Evolutionary conservation across 2,329 filamentous ascomycete genomes (phyloP).

Genomic region (Malbranchea cinnamomea): DNA sequence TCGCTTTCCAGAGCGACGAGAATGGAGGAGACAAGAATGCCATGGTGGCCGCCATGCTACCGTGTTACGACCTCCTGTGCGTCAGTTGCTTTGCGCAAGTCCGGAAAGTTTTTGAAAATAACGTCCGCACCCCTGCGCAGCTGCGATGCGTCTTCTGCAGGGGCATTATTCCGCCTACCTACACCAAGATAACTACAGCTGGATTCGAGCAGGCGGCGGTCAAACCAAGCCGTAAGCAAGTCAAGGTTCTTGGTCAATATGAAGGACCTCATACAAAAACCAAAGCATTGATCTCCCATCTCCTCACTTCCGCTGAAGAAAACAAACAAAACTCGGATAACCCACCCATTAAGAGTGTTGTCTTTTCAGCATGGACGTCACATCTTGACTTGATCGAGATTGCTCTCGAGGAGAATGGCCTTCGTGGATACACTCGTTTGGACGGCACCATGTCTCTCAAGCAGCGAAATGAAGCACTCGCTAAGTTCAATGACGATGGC

Average conservation of each 20-base stretch:
- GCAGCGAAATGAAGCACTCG: constrained; percentile 60
- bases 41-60: constrained; percentile 59
- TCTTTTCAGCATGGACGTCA: constrained; percentile 93
- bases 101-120: constrained; percentile 36
- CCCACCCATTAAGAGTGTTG: constrained; percentile 75
- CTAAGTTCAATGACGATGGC: constrained; percentile 58
- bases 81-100: constrained; percentile 52
- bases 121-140: constrained; percentile 28
- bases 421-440: constrained; percentile 57
- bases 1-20: constrained; percentile 34
- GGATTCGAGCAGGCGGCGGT: constrained; percentile 40
- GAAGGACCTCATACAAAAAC: constrained; percentile 87
- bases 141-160: constrained; percentile 54
- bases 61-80: constrained; percentile 79
- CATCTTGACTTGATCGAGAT: constrained; percentile 85
- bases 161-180: constrained; percentile 44
- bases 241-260: constrained; percentile 53
- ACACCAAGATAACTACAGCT: constrained; percentile 53
- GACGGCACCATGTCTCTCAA: constrained; percentile 76
- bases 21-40: constrained; percentile 35
- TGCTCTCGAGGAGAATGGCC: constrained; percentile 46
- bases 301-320: constrained; percentile 48
- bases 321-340: constrained; percentile 38
- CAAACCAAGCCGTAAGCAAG: constrained; percentile 32
- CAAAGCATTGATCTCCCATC: constrained; percentile 59